Evolutionary conservation across 179 eudicot species (phyloP).

Genomic region (Amaranthus tricolor): DNA sequence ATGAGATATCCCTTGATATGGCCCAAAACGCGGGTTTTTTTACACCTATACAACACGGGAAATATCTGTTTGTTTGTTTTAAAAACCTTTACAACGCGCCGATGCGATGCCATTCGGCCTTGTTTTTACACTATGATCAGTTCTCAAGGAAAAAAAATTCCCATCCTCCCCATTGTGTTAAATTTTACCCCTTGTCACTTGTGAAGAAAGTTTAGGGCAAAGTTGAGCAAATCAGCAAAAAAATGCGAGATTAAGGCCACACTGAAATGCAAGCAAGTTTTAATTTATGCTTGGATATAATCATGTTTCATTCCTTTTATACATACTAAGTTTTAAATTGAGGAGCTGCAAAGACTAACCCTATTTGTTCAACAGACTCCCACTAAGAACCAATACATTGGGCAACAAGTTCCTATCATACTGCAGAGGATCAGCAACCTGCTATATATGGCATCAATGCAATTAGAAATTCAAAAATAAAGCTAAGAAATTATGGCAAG

Average conservation of each 20-base stretch:
- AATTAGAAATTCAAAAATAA: conserved; percentile 24
- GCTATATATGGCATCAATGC: conserved; percentile 23
- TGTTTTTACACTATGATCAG: not conserved
- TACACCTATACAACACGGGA: too few species aligned
- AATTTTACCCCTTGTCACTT: too few species aligned
- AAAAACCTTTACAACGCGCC: too few species aligned
- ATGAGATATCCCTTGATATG: too few species aligned
- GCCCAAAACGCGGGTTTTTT: too few species aligned
- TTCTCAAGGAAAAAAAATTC: not conserved
- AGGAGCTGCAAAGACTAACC: conserved; percentile 5
- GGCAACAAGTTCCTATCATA: conserved; percentile 16
- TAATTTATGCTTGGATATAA: conserved; percentile 6
- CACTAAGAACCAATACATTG: conserved; percentile 15
- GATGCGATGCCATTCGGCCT: too few species aligned
- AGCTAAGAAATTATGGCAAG: conserved; percentile 30
- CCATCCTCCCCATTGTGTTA: too few species aligned
- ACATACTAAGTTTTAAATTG: too few species aligned
- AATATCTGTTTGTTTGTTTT: too few species aligned
- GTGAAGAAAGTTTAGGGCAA: not conserved
- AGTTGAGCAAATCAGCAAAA: not conserved
- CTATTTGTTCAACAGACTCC: not conserved
- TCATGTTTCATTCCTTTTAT: not conserved
- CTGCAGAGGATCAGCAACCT: conserved; percentile 8
- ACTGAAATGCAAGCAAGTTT: not conserved
- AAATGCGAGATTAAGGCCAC: not conserved